Base-by-base conservation (phyloP, 2,329 filamentous ascomycete genomes). In the Pseudomassariella vexata region DNA sequence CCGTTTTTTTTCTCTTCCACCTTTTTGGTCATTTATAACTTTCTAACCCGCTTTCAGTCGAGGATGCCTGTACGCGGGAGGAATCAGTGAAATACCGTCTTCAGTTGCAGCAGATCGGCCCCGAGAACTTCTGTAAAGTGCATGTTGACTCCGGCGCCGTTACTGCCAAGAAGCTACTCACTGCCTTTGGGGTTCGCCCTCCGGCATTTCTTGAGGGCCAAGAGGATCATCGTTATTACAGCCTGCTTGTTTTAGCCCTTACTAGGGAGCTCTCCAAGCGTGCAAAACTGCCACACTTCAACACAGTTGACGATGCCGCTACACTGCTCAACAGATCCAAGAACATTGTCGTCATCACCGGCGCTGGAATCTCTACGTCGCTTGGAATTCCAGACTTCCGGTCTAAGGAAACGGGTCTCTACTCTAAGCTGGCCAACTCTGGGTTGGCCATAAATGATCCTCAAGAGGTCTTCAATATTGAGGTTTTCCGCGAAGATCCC, bases 311-410 rank as follows among this genome's bases (percentile, higher is more conserved):
- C 42, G 88, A 98, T 60, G 92, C 86, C 5, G 88, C 92, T 7
- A 62, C 70, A 10, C 67, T 98, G 30, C 71, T 98, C 25, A 69
- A 76, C 46, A 73, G 74, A 37, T 78, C 81, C 36, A 76, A 76
- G 45, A 94, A 95, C 57, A 89, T 98, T 56, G 77, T 98, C 50
- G 84, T 96, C 43, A 76, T 98, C 45, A 96, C 92, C 1, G 92
- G 92, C 31, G 92, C 92, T 12, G 92, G 92, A 45, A 96, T 98
- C 46, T 95, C 89, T 17, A 98, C 92, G 1, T 95, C 87, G 31
- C 77, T 98, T 14, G 92, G 92, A 39, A 96, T 98, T 38, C 92
- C 92, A 5, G 92, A 98, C 57, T 98, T 98, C 53, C 82, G 92
- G 44, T 95, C 89, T 32, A 92, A 92, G 57, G 84, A 86, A 50